These are phyloP conservation scores for Xenoacremonium recifei DNA, from an alignment of 2,329 filamentous ascomycete genomes.

Conservation along the genomic window DNA sequence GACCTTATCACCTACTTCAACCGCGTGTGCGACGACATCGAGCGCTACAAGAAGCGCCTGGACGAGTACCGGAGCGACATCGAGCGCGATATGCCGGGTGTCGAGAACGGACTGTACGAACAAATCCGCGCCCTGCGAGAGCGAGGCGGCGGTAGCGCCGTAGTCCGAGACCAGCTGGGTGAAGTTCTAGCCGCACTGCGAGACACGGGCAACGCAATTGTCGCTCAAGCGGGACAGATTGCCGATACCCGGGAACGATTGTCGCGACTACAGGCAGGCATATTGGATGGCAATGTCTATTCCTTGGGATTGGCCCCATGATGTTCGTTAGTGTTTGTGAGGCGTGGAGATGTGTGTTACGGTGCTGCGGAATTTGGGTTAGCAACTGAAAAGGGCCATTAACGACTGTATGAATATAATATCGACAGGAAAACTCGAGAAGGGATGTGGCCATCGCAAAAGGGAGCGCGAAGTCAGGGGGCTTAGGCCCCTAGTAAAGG, in stretches of 20 bases:
- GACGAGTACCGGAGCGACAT: conserved; percentile 46
- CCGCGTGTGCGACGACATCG: conserved; percentile 41
- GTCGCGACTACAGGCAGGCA: conserved; percentile 40
- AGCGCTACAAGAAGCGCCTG: conserved; percentile 42
- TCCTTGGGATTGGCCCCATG: conserved; percentile 31
- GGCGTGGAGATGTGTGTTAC: conserved; percentile 1
- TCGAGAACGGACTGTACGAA: conserved; percentile 46
- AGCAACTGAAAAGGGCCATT: too few relatives aligned
- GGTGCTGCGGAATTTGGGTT: too few relatives aligned
- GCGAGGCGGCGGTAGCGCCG: conserved; percentile 27
- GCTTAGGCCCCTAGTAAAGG: too few relatives aligned
- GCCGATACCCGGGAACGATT: conserved; percentile 42
- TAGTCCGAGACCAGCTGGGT: conserved; percentile 37
- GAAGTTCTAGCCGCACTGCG: conserved; percentile 37
- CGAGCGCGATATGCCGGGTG: conserved; percentile 47
- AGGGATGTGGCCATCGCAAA: too few relatives aligned
- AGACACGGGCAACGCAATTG: conserved; percentile 40
- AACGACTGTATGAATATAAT: too few relatives aligned
- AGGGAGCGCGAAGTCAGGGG: too few relatives aligned
- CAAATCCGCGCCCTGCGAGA: conserved; percentile 38
- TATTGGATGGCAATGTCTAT: conserved; percentile 38
- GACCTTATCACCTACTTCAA: conserved; percentile 46
- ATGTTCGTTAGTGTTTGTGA: conserved; percentile 1
- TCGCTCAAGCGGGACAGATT: conserved; percentile 41
- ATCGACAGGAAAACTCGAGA: too few relatives aligned